Evolutionary conservation across 2,329 filamentous ascomycete genomes (phyloP), one percentile per base, ranked within the genome.

Genomic region (Rasamsonia emersonii): DNA sequence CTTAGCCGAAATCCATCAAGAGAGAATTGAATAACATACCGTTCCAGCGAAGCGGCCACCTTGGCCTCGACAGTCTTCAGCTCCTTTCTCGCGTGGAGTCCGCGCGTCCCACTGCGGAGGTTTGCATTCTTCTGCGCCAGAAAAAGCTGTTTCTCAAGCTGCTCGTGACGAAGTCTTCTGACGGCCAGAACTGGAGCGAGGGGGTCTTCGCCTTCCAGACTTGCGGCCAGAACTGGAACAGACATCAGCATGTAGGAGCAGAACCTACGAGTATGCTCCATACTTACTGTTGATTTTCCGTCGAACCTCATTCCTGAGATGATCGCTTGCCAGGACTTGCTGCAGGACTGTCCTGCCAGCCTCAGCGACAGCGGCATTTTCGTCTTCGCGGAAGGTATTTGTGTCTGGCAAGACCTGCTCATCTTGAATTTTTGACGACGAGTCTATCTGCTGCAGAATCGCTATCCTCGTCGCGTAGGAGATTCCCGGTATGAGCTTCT

Each of bases 401-500:
- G 17, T 32, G 13, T 41, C 37, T 10, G 17, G 28, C 5, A 33
- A 35, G 5, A 24, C 33, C 13, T 42, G 31, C 5, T 47, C 41
- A 27, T 51, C 38, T 43, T 51, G 41, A 8, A 61, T 18, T 9
- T 24, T 28, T 13, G 32, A 19, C 18, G 33, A 51, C 3, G 52
- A 55, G 9, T 68, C 58, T 0, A 76, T 83, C 57, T 86, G 82
- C 43, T 84, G 80, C 9, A 86, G 54, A 28, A 86, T 74, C 0
- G 78, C 70, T 25, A 85, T 70, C 14, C 77, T 69, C 0, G 77
- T 75, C 18, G 71, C 63, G 42, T 79, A 71, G 0, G 79, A 75
- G 23, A 86, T 78, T 0, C 82, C 84, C 0, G 85, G 83, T 10
- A 93, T 81, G 19, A 86, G 67, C 46, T 84, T 84, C 39, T 86